phyloP scores from a whole-genome alignment of 176 grass and related monocot species.

The Carex cristatella region DNA sequence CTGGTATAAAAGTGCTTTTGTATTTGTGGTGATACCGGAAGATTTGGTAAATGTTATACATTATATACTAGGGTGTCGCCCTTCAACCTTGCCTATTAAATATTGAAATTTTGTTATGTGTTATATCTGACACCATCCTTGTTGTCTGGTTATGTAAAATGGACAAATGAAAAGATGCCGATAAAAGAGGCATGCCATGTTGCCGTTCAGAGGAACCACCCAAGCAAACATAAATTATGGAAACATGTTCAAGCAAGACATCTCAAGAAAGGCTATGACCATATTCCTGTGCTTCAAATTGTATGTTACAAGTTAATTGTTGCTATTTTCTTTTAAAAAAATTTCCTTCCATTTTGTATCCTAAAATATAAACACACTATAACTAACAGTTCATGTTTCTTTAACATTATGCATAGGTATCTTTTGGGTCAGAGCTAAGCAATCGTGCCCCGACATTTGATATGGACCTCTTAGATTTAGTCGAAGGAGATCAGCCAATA shows the following conservation, averaged over 20 bases:
- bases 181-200: conserved; percentile 95
- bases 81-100: too few relatives aligned
- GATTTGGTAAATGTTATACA: too few relatives aligned
- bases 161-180: conserved; percentile 64
- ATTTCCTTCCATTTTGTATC: neutral
- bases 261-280: conserved; percentile 51
- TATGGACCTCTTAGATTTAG: conserved; percentile 89
- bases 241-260: conserved; percentile 90
- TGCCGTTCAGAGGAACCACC: conserved; percentile 81
- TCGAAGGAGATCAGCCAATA: conserved; percentile 77
- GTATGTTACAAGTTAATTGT: conserved; percentile 39
- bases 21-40: too few relatives aligned
- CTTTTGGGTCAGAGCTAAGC: conserved; percentile 90
- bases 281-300: conserved; percentile 77
- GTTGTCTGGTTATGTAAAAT: conserved; percentile 15
- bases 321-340: neutral
- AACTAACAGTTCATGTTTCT: neutral
- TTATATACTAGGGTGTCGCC: too few relatives aligned
- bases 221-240: conserved; percentile 81
- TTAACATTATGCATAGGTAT: conserved; percentile 47
- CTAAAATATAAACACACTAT: neutral
- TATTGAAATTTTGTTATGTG: neutral
- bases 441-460: conserved; percentile 94
- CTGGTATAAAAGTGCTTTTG: too few relatives aligned
- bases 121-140: conserved; percentile 1